These are phyloP conservation scores for Epichloe elymi DNA, from an alignment of 2,329 filamentous ascomycete genomes.

Conservation along the genomic window DNA sequence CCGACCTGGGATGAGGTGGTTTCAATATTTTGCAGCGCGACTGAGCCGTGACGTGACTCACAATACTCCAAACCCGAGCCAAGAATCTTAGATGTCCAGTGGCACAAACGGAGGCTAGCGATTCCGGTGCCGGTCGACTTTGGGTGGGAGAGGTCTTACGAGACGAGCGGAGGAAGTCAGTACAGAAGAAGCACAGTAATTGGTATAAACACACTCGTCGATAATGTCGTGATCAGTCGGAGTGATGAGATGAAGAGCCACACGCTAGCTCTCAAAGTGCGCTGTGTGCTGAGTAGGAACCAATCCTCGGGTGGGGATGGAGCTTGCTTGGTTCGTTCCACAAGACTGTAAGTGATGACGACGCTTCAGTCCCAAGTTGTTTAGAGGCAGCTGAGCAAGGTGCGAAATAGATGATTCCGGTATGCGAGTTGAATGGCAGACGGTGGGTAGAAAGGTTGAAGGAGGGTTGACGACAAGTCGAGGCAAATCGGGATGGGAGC, in stretches of 20 bases:
- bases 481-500: neutral
- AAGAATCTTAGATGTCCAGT: neutral
- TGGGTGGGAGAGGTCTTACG: neutral
- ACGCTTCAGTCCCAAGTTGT: no score
- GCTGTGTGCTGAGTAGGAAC: no score
- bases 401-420: no score
- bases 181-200: neutral
- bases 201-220: neutral
- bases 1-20: neutral
- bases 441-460: neutral
- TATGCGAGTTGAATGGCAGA: neutral
- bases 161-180: neutral
- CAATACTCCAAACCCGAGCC: no score
- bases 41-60: no score
- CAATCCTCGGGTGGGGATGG: no score
- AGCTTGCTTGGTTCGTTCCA: no score
- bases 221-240: neutral
- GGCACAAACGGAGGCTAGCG: no score
- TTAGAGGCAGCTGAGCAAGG: no score
- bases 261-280: no score
- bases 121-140: neutral
- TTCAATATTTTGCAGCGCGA: no score
- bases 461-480: neutral
- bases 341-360: no score
- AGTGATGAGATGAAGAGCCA: neutral